Evolutionary conservation across 2,329 filamentous ascomycete species (phyloP).

Genomic region (Triangularia verruculosa): DNA sequence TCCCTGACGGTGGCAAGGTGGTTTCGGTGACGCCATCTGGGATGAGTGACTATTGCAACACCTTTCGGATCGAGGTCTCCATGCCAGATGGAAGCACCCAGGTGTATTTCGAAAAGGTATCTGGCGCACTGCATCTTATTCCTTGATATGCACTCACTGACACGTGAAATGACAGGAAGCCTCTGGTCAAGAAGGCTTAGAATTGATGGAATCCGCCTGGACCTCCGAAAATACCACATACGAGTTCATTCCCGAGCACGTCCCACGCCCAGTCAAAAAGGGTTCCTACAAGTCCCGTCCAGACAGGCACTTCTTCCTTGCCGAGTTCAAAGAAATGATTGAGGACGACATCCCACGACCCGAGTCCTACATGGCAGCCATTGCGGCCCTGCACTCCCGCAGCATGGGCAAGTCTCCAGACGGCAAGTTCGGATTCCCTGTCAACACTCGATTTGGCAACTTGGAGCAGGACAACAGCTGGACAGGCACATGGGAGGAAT

Average conservation of each 20-base stretch:
- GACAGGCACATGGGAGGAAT: conserved; percentile 27
- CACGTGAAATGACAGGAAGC: conserved; percentile 18
- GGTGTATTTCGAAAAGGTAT: conserved; percentile 16
- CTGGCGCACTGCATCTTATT: too few relatives aligned
- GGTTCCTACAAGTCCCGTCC: conserved; percentile 26
- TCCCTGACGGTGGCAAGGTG: conserved; percentile 19
- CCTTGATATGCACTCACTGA: background rate
- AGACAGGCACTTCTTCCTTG: conserved; percentile 28
- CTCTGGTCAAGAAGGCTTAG: conserved; percentile 16
- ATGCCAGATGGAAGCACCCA: conserved; percentile 17
- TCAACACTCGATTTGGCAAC: conserved; percentile 20
- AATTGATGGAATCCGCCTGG: conserved; percentile 24
- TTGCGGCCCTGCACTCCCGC: conserved; percentile 24
- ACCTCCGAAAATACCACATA: conserved; percentile 26
- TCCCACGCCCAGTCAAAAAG: conserved; percentile 23
- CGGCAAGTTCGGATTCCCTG: conserved; percentile 27
- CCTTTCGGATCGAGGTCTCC: conserved; percentile 18
- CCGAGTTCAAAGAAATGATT: conserved; percentile 28
- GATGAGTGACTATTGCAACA: conserved; percentile 22
- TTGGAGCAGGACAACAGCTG: conserved; percentile 26
- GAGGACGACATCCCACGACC: conserved; percentile 27
- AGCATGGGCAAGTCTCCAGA: conserved; percentile 29
- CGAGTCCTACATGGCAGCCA: conserved; percentile 22
- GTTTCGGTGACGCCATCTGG: conserved; percentile 26
- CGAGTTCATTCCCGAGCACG: conserved; percentile 26